phyloP scores from a whole-genome alignment of 176 grass and related monocot species.

The Lolium perenne region DNA sequence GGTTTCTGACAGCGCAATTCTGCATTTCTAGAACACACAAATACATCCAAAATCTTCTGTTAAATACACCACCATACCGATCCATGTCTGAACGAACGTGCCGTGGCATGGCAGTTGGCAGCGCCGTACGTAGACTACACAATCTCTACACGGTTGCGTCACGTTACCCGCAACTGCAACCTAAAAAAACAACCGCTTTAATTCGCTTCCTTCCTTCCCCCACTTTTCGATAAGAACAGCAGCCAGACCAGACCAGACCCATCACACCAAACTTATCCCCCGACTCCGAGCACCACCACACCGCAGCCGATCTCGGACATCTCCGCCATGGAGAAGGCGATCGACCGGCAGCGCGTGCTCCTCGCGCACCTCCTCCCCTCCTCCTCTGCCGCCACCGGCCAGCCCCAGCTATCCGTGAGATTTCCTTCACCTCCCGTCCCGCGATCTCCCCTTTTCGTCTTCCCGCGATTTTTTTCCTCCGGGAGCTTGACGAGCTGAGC shows the following conservation, averaged over 20 bases:
- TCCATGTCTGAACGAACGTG: neutral
- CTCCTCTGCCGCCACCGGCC: neutral
- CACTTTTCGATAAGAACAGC: neutral
- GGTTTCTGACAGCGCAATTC: no score
- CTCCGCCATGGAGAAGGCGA: slow-evolving; percentile 82
- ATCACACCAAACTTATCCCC: neutral
- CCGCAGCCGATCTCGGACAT: neutral
- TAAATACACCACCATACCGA: neutral
- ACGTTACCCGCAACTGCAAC: neutral
- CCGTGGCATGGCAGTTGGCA: neutral
- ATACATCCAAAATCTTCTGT: neutral
- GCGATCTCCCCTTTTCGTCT: neutral
- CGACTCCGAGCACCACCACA: neutral
- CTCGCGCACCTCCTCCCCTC: slow-evolving; percentile 80
- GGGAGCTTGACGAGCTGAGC: neutral
- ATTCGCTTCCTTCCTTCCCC: neutral
- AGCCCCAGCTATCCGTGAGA: slow-evolving; percentile 12
- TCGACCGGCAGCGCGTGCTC: slow-evolving; percentile 84
- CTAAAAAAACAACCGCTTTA: neutral
- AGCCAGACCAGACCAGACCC: neutral
- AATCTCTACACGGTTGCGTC: neutral
- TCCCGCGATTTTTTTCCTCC: neutral
- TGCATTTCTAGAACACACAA: neutral
- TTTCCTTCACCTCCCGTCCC: no score
- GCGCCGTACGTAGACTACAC: neutral